Conservation (phyloP, 73 alveolate species). For the Paramecium sonneborni region DNA sequence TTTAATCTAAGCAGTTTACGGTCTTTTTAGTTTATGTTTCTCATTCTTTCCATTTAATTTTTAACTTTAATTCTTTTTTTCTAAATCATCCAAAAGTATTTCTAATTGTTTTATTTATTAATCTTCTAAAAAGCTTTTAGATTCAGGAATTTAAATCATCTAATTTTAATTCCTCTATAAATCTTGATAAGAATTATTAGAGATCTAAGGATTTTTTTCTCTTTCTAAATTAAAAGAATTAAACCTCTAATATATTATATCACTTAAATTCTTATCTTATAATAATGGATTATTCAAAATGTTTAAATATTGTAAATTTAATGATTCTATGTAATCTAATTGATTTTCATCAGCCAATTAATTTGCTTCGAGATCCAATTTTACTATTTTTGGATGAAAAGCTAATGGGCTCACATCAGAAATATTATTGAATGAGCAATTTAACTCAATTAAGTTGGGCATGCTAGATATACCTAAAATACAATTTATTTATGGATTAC, state of each 20-base stretch:
- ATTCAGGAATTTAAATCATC: neutral
- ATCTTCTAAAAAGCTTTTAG: neutral
- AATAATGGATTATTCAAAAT: neutral
- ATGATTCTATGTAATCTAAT: constrained; percentile 29
- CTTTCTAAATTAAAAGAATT: neutral
- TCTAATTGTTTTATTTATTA: neutral
- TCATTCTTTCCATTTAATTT: neutral
- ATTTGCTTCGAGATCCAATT: constrained; percentile 16
- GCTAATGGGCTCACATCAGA: constrained; percentile 28
- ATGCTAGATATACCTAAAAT: neutral
- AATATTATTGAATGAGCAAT: constrained; percentile 23
- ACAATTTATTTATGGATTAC: neutral
- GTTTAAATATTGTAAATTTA: neutral
- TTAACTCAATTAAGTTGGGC: constrained; percentile 9
- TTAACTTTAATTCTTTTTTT: neutral
- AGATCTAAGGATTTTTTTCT: too few relatives aligned
- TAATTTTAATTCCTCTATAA: neutral
- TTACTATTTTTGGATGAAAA: neutral
- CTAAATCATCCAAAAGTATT: neutral
- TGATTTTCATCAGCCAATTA: neutral
- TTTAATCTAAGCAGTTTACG: neutral
- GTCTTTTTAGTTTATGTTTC: neutral
- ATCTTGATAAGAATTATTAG: neutral
- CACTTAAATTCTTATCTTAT: neutral
- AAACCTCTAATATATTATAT: neutral